A percentile compares a stretch with the other conserved stretches of the same genome.
Evolutionary conservation across 2,329 filamentous ascomycete genomes (phyloP).

Genomic region (Hawksworthiomyces lignivorus): DNA sequence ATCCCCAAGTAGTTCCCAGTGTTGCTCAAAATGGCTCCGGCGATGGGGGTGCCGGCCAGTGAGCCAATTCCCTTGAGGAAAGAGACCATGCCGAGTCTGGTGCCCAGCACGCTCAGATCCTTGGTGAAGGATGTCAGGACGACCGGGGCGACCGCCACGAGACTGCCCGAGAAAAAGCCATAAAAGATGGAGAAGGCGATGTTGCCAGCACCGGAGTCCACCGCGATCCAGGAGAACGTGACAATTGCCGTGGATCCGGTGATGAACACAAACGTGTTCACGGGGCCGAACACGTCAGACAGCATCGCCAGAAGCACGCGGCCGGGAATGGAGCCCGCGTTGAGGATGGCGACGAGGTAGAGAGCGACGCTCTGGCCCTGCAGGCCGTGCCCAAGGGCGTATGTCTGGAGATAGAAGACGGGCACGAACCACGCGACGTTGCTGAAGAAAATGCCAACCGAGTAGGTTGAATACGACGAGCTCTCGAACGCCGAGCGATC

Average conservation of each 20-base stretch:
- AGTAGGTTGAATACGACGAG: slow-evolving; percentile 11
- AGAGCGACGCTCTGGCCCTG: slow-evolving; percentile 8
- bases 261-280: slow-evolving; percentile 24
- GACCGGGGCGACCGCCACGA: slow-evolving; percentile 14
- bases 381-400: slow-evolving; percentile 10
- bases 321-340: slow-evolving; percentile 24
- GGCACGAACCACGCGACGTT: slow-evolving; percentile 13
- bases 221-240: slow-evolving; percentile 26
- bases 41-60: slow-evolving; percentile 10
- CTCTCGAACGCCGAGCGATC: too few relatives aligned
- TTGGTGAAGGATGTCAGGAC: slow-evolving; percentile 10
- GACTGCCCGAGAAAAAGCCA: slow-evolving; percentile 22
- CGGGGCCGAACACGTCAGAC: slow-evolving; percentile 23
- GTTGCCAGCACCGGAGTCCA: slow-evolving; percentile 20
- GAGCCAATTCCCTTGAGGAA: slow-evolving; percentile 7
- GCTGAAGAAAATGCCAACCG: slow-evolving; percentile 8
- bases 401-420: slow-evolving; percentile 12
- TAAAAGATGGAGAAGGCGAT: slow-evolving; percentile 26
- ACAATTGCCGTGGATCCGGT: slow-evolving; percentile 20
- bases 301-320: slow-evolving; percentile 24
- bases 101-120: slow-evolving; percentile 10
- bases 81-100: slow-evolving; percentile 8
- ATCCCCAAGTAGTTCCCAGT: slow-evolving; percentile 9
- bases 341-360: slow-evolving; percentile 26
- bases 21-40: slow-evolving; percentile 9